Evolutionary conservation across 805 yeast species (phyloP), one percentile per base, ranked within the genome.

Genomic region (Kodamaea leandrae): DNA sequence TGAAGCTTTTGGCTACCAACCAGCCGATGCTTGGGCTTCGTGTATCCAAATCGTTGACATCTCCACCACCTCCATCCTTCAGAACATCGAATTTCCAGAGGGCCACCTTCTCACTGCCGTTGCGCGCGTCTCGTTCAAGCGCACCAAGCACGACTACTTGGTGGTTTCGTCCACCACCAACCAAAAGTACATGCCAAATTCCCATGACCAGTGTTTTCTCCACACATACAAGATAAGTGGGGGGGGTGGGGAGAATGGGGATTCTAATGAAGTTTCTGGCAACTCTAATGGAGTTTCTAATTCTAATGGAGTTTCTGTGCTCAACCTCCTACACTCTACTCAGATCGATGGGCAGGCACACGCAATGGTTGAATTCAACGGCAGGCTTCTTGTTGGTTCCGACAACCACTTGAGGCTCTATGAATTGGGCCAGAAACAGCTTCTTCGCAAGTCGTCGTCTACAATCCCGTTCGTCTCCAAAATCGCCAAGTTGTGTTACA

Each of bases 401-500:
- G 74, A 71, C 1, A 67, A 72, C 32, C 58, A 61, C 36, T 50
- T 91, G 36, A 63, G 85, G 25, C 49, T 86, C 6, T 89, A 75
- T 55, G 90, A 82, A 19, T 47, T 88, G 20, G 99, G 99, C 2
- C 71, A 72, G 51, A 85, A 83, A 48, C 97, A 90, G 54, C 65
- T 91, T 27, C 66, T 93, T 42, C 73, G 83, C 42, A 87, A 86
- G 56, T 67, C 83, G 0, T 74, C 80, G 5, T 56, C 75, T 2
- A 58, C 52, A 3, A 49, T 84, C 6, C 67, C 75, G 1, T 56
- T 72, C 10, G 36, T 65, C 16, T 65, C 70, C 3, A 69, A 69
- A 34, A 79, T 88, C 13, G 76, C 76, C 10, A 69, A 72, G n/a
- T 27, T 91, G 2, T 35, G 48, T 4, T 68, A 78, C 33, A 72